Evolutionary conservation across 2,329 filamentous ascomycete species (phyloP), one percentile per base, ranked within the genome.

Genomic region (Coleophoma crateriformis): DNA sequence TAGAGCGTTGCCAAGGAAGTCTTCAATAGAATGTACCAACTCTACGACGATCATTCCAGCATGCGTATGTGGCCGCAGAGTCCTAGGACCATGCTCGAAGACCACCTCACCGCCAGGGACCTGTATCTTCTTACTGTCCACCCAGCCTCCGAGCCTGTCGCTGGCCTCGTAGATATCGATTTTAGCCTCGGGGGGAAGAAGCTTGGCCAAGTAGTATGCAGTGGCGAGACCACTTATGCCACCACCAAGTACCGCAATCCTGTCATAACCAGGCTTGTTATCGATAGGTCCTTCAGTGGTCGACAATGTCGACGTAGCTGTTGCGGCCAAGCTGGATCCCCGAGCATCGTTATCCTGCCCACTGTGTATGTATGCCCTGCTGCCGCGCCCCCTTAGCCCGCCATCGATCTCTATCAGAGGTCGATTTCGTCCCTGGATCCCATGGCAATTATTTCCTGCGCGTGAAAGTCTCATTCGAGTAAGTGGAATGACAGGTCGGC

Each of bases 91-190:
- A 57, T 82, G 79, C 71, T 99, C 92, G 61, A 97, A 90, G 27
- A 88, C 68, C 33, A 96, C 78, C 3, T 76, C 74, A 14, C 81
- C 87, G 35, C 77, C 74, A 4, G 69, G 65, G 13, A 87, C 78
- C 1, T 79, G 67, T 12, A 87, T 74, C 46, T 70, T 71, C 56
- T 84, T 77, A 2, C 87, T 90, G 54, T 82, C 72, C 38, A 97
- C 74, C 91, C 91, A 97, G 42, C 94, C 94, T 40, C 94, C 94
- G 1, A 92, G 66, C 17, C 82, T 76, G 19, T 78, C 65, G 27
- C 74, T 78, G 17, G 78, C 78, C 66, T 99, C 94, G 67, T 90
- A 96, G 10, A 99, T 64, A 0, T 88, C 94, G 61, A 99, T 83
- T 46, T 82, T 81, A 33, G 82, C 76, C 49, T 77, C 74, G 4